Evolutionary conservation across 2,329 filamentous ascomycete species (phyloP).

Genomic region (Meredithiella fracta): DNA sequence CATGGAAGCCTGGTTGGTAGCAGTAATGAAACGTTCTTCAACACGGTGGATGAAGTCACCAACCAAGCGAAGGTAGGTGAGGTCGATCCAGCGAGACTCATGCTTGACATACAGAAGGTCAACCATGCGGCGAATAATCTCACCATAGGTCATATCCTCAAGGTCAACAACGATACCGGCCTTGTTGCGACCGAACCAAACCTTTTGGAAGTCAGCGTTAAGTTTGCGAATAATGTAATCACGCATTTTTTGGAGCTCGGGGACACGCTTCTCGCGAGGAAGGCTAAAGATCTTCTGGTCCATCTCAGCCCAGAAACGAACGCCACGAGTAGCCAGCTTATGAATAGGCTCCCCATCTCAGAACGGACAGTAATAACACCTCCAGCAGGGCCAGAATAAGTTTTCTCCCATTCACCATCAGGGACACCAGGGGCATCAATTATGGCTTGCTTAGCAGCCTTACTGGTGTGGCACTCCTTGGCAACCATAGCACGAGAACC

Average conservation of each 20-base stretch:
- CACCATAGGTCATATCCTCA: constrained; percentile 89
- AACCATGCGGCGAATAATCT: constrained; percentile 73
- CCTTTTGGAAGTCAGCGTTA: constrained; percentile 92
- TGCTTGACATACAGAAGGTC: constrained; percentile 86
- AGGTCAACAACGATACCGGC: constrained; percentile 68
- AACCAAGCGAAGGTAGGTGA: constrained; percentile 64
- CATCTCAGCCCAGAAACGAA: constrained; percentile 96
- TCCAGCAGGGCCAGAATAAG: constrained; percentile 78
- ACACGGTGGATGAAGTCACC: constrained; percentile 94
- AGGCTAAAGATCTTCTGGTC: constrained; percentile 95
- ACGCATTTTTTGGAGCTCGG: constrained; percentile 74
- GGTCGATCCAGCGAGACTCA: constrained; percentile 80
- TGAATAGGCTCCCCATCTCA: constrained; percentile 99
- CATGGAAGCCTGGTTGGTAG: constrained; percentile 54
- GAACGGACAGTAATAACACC: constrained; percentile 93
- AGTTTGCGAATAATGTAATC: constrained; percentile 90
- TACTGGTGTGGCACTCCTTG: constrained; percentile 79
- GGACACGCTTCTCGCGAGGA: constrained; percentile 82
- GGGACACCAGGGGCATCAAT: constrained; percentile 69
- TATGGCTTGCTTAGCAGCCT: constrained; percentile 77
- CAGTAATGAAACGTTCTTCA: constrained; percentile 84
- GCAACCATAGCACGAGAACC: constrained; percentile 91
- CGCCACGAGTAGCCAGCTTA: constrained; percentile 92
- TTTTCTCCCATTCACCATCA: constrained; percentile 77
- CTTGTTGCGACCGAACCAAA: constrained; percentile 84